These are phyloP conservation scores for Ceratobasidium sp. DNA, from an alignment of 1,284 basidiomycete genomes.

Conservation along the genomic window DNA sequence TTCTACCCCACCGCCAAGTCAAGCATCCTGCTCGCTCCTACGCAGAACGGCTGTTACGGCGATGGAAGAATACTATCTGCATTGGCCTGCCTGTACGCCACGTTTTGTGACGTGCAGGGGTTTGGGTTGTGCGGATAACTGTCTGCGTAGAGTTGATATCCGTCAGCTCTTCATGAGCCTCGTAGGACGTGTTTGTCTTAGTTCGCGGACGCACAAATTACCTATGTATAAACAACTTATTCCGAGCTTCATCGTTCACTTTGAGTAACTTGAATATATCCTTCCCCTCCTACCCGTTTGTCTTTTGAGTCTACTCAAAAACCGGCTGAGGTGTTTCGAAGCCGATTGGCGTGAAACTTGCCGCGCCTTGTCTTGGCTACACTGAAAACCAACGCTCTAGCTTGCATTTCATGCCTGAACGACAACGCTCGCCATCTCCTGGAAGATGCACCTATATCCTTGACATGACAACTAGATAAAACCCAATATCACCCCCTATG, in stretches of 20 bases:
- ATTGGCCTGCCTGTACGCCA: slow-evolving; percentile 27
- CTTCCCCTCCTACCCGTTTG: too few relatives aligned
- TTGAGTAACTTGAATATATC: background rate
- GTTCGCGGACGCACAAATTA: slow-evolving; percentile 33
- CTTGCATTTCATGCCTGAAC: too few relatives aligned
- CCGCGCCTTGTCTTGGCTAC: too few relatives aligned
- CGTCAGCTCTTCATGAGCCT: slow-evolving; percentile 31
- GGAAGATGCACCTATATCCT: too few relatives aligned
- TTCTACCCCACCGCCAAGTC: slow-evolving; percentile 40
- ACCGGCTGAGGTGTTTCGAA: too few relatives aligned
- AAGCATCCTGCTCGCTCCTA: slow-evolving; percentile 33
- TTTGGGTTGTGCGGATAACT: slow-evolving; percentile 21
- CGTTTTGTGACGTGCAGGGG: slow-evolving; percentile 34
- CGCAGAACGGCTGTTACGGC: slow-evolving; percentile 42
- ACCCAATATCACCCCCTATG: too few relatives aligned
- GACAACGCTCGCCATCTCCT: too few relatives aligned
- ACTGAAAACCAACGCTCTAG: too few relatives aligned
- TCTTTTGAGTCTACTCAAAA: too few relatives aligned
- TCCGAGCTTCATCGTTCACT: too few relatives aligned
- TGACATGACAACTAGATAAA: too few relatives aligned
- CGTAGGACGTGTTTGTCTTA: slow-evolving; percentile 35
- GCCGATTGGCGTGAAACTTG: too few relatives aligned
- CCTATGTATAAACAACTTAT: background rate
- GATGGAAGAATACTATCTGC: slow-evolving; percentile 32
- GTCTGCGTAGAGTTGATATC: slow-evolving; percentile 42